These are phyloP conservation scores for Strobilomyces dryophilus DNA, from an alignment of 768 basidiomycete genomes.

Conservation along the genomic window DNA sequence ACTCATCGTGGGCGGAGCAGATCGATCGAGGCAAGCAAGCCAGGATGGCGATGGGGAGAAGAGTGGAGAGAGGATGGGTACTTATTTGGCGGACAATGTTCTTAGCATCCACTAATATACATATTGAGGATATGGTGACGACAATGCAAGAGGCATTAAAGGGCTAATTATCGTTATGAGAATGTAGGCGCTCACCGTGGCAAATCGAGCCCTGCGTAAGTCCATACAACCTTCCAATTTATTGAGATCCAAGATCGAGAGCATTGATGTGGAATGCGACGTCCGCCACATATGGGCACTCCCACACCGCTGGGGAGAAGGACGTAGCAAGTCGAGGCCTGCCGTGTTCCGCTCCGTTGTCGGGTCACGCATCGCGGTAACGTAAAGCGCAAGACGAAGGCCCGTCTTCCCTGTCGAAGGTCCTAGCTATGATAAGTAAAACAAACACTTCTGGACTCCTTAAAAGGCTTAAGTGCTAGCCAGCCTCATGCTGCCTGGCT, in stretches of 20 bases:
- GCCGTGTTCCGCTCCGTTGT: no score
- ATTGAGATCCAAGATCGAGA: background rate
- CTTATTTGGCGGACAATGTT: background rate
- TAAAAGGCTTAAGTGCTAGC: background rate
- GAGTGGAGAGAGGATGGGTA: background rate
- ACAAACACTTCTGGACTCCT: background rate
- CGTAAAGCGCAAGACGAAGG: background rate
- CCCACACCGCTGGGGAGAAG: background rate
- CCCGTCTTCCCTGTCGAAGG: background rate
- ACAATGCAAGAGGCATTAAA: background rate
- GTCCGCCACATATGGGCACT: no score
- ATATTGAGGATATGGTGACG: background rate
- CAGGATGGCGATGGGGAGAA: background rate
- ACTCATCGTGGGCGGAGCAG: background rate
- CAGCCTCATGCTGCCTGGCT: background rate
- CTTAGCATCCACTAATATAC: background rate
- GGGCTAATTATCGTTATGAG: background rate
- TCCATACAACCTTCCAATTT: background rate
- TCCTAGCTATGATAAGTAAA: background rate
- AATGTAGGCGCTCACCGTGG: background rate
- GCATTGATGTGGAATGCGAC: no score
- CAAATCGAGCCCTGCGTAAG: background rate
- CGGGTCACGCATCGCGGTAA: background rate
- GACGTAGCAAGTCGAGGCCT: background rate
- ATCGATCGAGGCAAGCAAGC: background rate